Evolutionary conservation across 2,329 filamentous ascomycete species (phyloP).

Genomic region (Alternaria sp.): DNA sequence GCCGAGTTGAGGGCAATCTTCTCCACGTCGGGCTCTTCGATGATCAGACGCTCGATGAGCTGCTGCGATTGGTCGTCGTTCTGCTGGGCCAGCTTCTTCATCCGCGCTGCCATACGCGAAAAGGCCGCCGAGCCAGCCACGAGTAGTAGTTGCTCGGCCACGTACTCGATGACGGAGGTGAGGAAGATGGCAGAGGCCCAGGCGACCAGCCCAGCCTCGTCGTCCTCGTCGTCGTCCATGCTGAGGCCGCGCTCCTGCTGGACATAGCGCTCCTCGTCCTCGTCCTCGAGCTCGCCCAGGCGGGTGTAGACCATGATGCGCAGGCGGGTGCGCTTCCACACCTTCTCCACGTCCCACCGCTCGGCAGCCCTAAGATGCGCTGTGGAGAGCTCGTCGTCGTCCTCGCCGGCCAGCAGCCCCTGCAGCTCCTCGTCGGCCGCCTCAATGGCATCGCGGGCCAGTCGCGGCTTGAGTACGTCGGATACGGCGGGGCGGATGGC

Average conservation of each 20-base stretch:
- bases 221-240: slow-evolving; percentile 55
- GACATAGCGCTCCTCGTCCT: slow-evolving; percentile 90
- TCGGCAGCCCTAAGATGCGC: slow-evolving; percentile 46
- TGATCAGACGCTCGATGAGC: slow-evolving; percentile 71
- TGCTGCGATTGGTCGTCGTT: slow-evolving; percentile 60
- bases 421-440: slow-evolving; percentile 85
- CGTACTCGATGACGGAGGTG: slow-evolving; percentile 90
- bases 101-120: slow-evolving; percentile 60
- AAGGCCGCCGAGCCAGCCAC: slow-evolving; percentile 85
- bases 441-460: slow-evolving; percentile 82
- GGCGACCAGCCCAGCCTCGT: slow-evolving; percentile 65
- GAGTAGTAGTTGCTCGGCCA: slow-evolving; percentile 90
- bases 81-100: slow-evolving; percentile 42
- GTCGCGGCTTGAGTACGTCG: slow-evolving; percentile 85
- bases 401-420: slow-evolving; percentile 86
- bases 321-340: slow-evolving; percentile 91
- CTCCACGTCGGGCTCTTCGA: slow-evolving; percentile 92
- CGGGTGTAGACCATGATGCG: slow-evolving; percentile 99
- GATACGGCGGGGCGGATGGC: slow-evolving; percentile 80
- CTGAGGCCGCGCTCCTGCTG: slow-evolving; percentile 72
- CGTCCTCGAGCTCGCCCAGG: slow-evolving; percentile 94
- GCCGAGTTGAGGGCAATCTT: slow-evolving; percentile 89
- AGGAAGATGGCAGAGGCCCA: slow-evolving; percentile 95
- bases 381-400: slow-evolving; percentile 49
- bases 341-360: slow-evolving; percentile 87